Conservation (phyloP, 2,329 filamentous ascomycete genomes). For the Colletotrichum graminicola region DNA sequence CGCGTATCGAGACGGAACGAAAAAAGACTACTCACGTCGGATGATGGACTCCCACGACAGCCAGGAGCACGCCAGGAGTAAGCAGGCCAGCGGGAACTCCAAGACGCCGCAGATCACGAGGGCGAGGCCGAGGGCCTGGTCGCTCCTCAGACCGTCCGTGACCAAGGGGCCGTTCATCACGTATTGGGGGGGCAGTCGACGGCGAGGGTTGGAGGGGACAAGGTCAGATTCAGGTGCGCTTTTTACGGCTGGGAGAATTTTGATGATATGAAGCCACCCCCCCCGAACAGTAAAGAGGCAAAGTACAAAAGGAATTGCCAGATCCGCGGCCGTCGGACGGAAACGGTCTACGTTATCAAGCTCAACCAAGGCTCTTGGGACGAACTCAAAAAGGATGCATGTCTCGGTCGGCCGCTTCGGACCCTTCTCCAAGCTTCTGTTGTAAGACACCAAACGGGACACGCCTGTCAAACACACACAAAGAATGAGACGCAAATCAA, state of each 20-base stretch:
- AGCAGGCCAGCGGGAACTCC: slow-evolving; percentile 16
- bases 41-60: slow-evolving; percentile 9
- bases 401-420: slow-evolving; percentile 4
- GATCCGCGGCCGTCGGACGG: neutral
- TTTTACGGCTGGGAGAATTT: no score
- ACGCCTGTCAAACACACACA: neutral
- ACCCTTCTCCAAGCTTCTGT: neutral
- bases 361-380: neutral
- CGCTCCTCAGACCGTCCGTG: neutral
- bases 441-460: neutral
- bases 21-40: neutral
- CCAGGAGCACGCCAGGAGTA: slow-evolving; percentile 14
- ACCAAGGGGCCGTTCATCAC: neutral
- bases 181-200: no score
- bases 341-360: neutral
- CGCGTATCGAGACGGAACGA: neutral
- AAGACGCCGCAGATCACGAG: slow-evolving; percentile 12
- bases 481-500: neutral
- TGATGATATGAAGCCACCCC: neutral
- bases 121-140: neutral
- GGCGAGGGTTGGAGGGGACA: no score
- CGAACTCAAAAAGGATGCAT: slow-evolving; percentile 2
- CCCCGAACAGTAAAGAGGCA: neutral
- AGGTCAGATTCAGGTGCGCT: no score
- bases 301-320: neutral